A percentile compares a stretch with the other conserved stretches of the same genome.
Conservation (phyloP, 129 eudicot species). For the Flaveria sonorensis region DNA sequence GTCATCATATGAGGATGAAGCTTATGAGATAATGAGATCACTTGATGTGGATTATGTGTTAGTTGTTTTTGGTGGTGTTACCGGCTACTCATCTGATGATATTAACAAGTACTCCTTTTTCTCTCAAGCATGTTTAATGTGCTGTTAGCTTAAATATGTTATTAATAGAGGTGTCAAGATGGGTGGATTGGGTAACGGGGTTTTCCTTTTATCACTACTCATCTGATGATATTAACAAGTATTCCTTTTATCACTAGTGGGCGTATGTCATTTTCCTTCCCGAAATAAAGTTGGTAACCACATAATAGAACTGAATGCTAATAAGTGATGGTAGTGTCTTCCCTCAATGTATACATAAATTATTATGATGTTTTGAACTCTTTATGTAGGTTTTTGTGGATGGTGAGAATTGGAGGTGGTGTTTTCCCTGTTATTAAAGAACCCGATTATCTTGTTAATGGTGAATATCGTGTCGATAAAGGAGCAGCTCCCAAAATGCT, state of each 20-base stretch:
- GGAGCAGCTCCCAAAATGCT: slow-evolving; percentile 99
- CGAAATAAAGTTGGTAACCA: too few species aligned
- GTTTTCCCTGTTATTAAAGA: slow-evolving; percentile 96
- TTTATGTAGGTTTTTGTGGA: slow-evolving; percentile 80
- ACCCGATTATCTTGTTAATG: slow-evolving; percentile 98
- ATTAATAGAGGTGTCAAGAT: neutral
- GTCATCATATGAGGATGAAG: slow-evolving; percentile 97
- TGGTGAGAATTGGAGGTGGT: slow-evolving; percentile 99
- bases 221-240: too few species aligned
- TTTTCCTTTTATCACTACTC: too few species aligned
- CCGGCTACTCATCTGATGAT: slow-evolving; percentile 98
- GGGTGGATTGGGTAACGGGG: neutral
- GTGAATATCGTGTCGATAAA: slow-evolving; percentile 94
- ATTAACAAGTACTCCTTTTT: slow-evolving; percentile 71
- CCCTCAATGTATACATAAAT: slow-evolving; percentile 7
- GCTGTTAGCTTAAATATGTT: neutral
- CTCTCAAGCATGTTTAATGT: slow-evolving; percentile 6
- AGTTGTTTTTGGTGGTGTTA: slow-evolving; percentile 94
- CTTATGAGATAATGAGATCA: slow-evolving; percentile 86
- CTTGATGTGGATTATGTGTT: slow-evolving; percentile 87
- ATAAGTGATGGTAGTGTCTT: neutral
- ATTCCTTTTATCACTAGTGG: neutral
- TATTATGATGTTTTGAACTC: neutral
- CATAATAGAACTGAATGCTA: neutral
- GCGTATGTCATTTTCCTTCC: neutral